Evolutionary conservation across 257 asterid species (phyloP).

Genomic region (Solanum paucissectum): DNA sequence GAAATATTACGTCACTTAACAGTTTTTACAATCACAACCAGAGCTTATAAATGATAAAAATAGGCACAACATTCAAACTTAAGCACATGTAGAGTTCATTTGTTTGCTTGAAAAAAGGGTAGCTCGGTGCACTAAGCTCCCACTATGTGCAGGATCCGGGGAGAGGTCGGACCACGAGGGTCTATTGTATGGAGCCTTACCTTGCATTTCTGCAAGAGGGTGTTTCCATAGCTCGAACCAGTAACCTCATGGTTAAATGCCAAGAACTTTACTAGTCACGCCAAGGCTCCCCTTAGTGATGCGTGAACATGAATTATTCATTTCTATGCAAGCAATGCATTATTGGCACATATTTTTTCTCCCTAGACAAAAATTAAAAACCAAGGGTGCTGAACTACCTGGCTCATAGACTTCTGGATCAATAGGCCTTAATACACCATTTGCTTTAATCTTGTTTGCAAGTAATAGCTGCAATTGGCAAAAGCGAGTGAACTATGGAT

Average conservation of each 20-base stretch:
- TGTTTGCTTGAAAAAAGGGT: not conserved
- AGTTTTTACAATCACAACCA: not conserved
- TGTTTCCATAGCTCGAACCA: not conserved
- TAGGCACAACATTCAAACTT: not conserved
- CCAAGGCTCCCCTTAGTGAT: not conserved
- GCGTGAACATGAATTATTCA: not conserved
- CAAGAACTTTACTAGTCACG: not conserved
- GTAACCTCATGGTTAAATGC: not conserved
- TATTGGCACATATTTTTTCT: not conserved
- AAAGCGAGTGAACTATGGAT: not conserved
- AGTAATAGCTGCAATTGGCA: slow-evolving; percentile 50
- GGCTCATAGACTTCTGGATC: slow-evolving; percentile 74
- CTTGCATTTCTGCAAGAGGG: not conserved
- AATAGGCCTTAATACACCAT: slow-evolving; percentile 71
- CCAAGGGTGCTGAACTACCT: slow-evolving; percentile 26
- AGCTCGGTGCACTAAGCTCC: not conserved
- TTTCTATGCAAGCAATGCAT: not conserved
- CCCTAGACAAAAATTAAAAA: not conserved
- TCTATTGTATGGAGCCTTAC: not conserved
- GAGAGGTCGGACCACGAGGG: not conserved
- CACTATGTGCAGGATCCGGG: not conserved
- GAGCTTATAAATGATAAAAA: not conserved
- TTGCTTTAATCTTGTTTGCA: slow-evolving; percentile 39
- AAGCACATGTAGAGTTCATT: not conserved
- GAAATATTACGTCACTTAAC: not conserved